Percentiles rank a stretch among this genome's conserved stretches.
Conservation (phyloP, 805 yeast genomes). For the Nakazawaea ambrosiae region DNA sequence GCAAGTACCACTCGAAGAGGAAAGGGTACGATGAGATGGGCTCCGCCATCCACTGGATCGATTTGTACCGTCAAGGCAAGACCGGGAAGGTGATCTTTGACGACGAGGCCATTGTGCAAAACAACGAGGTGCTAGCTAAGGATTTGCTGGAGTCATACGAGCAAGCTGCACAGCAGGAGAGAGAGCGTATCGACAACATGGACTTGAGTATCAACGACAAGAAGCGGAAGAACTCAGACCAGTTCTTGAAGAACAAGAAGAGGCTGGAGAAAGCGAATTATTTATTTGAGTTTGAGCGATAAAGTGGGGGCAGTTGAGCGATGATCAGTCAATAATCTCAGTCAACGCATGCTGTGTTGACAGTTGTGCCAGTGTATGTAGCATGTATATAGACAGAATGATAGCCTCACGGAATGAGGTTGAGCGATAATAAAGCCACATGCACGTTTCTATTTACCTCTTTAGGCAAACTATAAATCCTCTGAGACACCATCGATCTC, state of each 20-base stretch:
- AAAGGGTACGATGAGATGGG: slow-evolving; percentile 46
- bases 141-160: slow-evolving; percentile 10
- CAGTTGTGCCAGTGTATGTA: too few species aligned
- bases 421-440: too few species aligned
- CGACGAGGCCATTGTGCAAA: slow-evolving; percentile 15
- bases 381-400: too few species aligned
- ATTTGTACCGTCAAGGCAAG: slow-evolving; percentile 53
- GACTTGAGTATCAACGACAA: slow-evolving; percentile 1
- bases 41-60: slow-evolving; percentile 58
- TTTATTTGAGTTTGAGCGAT: too few species aligned
- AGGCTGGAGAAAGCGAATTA: slow-evolving; percentile 5
- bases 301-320: background rate
- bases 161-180: slow-evolving; percentile 12
- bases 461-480: too few species aligned
- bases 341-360: too few species aligned
- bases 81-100: slow-evolving; percentile 27
- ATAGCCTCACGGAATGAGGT: too few species aligned
- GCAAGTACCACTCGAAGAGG: slow-evolving; percentile 18
- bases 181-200: slow-evolving; percentile 13
- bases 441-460: too few species aligned
- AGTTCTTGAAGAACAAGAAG: background rate
- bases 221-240: background rate
- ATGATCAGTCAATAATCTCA: too few species aligned
- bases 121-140: too few species aligned
- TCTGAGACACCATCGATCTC: too few species aligned